Evolutionary conservation across 2,329 filamentous ascomycete genomes (phyloP), one percentile per base, ranked within the genome.

Genomic region (Hysterium pulicare): DNA sequence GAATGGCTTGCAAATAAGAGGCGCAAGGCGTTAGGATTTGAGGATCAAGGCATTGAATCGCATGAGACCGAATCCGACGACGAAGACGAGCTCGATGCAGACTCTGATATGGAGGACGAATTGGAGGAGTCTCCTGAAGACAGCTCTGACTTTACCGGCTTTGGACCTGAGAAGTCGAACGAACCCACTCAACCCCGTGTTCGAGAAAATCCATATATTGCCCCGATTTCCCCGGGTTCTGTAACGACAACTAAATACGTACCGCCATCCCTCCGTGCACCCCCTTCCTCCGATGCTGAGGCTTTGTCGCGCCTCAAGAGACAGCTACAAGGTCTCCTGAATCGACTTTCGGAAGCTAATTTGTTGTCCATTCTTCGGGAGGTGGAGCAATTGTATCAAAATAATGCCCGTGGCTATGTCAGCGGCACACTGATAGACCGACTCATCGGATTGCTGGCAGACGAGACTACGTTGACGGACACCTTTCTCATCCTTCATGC

Each of bases 401-500:
- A 84, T 32, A 82, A 95, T 53, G 84, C 93, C 1, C 82, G 93
- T n/a, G 88, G 93, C 48, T 83, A 90, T 57, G 89, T 96, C 34
- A 95, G 89, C 1, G 83, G 86, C 1, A 84, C 82, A 0, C 72
- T 97, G 2, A 81, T 90, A 3, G 83, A 90, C 48, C 73, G 91
- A 1, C 72, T 97, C 1, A 75, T 95, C 46, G 79, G 81, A n/a
- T 79, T 93, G 45, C 79, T 95, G 22, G 85, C 82, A 56, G 89
- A 94, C 54, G 80, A 83, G 5, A 86, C 90, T 19, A 82, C 75
- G 33, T 73, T 96, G 2, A 83, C 86, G 4, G 91, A 96, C 54
- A 93, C 90, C 0, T 94, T 96, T 54, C 81, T 96, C 41, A 89
- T 96, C 39, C 78, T 97, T 9, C 86, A 90, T 43, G 90, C 90